Evolutionary conservation across 805 yeast species (phyloP), one percentile per base, ranked within the genome.

Genomic region (Yamadazyma insecticola): DNA sequence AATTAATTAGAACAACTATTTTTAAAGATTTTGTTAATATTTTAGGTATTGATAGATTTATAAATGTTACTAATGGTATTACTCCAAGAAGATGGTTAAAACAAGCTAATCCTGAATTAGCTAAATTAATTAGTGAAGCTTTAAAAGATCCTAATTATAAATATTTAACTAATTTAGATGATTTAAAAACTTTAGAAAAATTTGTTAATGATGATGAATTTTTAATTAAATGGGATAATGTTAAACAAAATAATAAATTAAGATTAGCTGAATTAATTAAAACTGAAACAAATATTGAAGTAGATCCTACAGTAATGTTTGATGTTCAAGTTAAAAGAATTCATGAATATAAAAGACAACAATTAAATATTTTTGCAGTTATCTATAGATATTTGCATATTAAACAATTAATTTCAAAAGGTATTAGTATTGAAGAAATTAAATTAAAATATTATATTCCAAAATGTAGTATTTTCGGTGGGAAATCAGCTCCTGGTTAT

Each of bases 401-500:
- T 58, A 87, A 87, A 63, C 65, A 73, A 28, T 66, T 85, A 42
- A 60, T 85, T 21, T 64, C 72, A 7, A 74, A 73, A 34, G 70
- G 70, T 8, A 47, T 48, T 6, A 39, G 60, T 0, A 29, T 63
- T 26, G 68, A 63, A 6, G 69, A 63, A 20, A 63, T 64, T 37
- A 81, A 86, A 59, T 68, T 82, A 49, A 65, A 69, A 26, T 72
- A 75, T 49, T 77, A 72, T 55, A 72, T 76, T 37, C 80, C 96
- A 37, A 84, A 81, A 52, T 92, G 84, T 35, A 72, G 78, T 25
- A 74, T 88, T 39, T 78, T 89, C 57, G 97, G 97, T 44, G 97
- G 97, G 53, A 88, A 89, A 62, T 83, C 94, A 37, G 97, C 97
- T 8, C 97, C 97, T n/a, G 97, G 97, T 43, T 88, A 88, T 58